Evolutionary conservation across 2,329 filamentous ascomycete genomes (phyloP), one percentile per base, ranked within the genome.

Genomic region (Colletotrichum phormii): DNA sequence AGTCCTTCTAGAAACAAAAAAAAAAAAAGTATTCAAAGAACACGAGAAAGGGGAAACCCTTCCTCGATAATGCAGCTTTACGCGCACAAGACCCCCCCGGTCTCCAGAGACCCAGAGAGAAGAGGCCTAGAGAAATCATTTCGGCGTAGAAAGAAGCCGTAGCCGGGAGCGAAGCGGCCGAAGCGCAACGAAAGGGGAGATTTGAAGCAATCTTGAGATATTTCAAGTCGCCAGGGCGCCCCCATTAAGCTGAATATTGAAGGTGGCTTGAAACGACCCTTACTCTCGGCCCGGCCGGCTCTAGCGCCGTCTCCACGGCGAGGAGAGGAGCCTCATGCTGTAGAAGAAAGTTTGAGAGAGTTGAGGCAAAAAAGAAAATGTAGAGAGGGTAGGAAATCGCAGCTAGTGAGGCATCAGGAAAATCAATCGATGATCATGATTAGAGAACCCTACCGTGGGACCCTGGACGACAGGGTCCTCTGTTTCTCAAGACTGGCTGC

Each of bases 251-350:
- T 29, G 46, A 68, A 46, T 64, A 65, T 71, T 71, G 55, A 35
- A 55, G 33, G 67, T 71, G 71, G 71, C 67, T 71, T 71, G 67
- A 61, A 53, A 73, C 67, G 61, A 65, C 61, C 71, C 66, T 71
- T 71, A 65, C 59, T 73, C 58, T 73, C 71, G 71, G 71, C 64
- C 71, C 65, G 55, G 42, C 71, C 71, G 71, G 61, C 54, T 61
- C 31, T 61, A 71, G 71, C 68, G 67, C 59, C 42, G 68, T 71
- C 67, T 73, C 61, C 66, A 71, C 71, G 67, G 15, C 31, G 35
- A 42, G 55, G 61, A 73, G 35, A 42, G 55, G 61, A 73, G 71
- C 54, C 60, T 73, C 60, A 55, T 26, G 24, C 31, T 58, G 42
- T 24, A 54, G 18, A 53, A 35, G 55, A 65, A 59, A 70, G 42